phyloP scores from a whole-genome alignment of 2,329 filamentous ascomycete species.

The Podosphaera xanthii region DNA sequence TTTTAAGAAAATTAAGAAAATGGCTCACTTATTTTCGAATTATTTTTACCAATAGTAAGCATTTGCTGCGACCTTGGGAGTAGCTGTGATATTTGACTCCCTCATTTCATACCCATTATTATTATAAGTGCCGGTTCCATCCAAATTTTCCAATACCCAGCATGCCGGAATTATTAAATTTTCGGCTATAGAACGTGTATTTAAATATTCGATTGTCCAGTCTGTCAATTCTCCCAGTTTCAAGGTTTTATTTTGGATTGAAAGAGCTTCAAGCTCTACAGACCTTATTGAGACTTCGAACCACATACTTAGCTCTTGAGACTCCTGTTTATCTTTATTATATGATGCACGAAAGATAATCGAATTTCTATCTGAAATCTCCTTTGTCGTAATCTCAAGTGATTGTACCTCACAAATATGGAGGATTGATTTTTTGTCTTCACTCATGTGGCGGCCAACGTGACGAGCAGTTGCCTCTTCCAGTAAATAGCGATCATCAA shows the following conservation, averaged over 20 bases:
- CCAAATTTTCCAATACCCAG: constrained; percentile 9
- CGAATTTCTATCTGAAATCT: not conserved
- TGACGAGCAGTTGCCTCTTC: constrained; percentile 3
- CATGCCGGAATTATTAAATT: constrained; percentile 5
- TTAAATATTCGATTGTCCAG: constrained; percentile 5
- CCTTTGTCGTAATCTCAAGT: not conserved
- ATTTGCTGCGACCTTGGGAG: not conserved
- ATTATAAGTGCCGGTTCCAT: constrained; percentile 11
- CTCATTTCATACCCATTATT: constrained; percentile 3
- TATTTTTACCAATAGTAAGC: not conserved
- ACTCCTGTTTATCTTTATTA: not conserved
- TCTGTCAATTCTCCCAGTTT: constrained; percentile 9
- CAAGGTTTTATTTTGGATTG: constrained; percentile 7
- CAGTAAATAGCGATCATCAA: not conserved
- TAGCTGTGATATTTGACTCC: not conserved
- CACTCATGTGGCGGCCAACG: constrained; percentile 1
- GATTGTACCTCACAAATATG: constrained; percentile 4
- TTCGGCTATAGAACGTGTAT: constrained; percentile 1
- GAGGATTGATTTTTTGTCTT: constrained; percentile 4
- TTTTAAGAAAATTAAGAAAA: too few relatives aligned
- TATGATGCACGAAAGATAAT: not conserved
- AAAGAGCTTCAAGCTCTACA: constrained; percentile 2
- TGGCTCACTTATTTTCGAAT: too few relatives aligned
- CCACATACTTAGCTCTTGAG: constrained; percentile 5
- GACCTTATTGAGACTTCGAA: constrained; percentile 8